Evolutionary conservation across 345 rosid genomes (phyloP).

Genomic region (Brassica carinata): DNA sequence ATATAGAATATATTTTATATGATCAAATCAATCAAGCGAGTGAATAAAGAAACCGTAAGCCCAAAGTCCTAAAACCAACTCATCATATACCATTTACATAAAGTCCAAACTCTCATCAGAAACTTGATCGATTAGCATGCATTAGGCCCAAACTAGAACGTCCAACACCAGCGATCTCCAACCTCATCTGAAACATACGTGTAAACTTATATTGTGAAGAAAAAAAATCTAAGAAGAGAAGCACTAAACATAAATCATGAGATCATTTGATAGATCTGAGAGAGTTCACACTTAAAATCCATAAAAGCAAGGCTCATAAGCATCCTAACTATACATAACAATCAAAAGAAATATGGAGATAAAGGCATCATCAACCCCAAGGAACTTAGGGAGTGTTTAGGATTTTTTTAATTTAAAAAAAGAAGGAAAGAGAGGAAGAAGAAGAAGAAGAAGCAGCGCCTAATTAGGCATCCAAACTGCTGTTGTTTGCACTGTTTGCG

Average conservation of each 20-base stretch:
- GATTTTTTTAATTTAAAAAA: no score
- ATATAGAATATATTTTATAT: background rate
- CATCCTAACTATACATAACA: background rate
- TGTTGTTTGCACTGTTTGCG: no score
- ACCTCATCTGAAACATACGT: background rate
- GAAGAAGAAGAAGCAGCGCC: no score
- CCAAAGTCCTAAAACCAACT: background rate
- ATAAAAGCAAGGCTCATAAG: background rate
- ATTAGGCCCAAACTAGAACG: background rate
- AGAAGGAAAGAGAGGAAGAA: no score
- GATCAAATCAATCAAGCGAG: background rate
- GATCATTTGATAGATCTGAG: background rate
- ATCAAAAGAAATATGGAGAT: constrained; percentile 1
- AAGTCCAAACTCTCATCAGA: background rate
- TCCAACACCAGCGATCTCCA: background rate
- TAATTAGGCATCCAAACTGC: no score
- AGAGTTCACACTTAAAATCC: background rate
- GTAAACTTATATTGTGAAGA: background rate
- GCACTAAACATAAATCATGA: background rate
- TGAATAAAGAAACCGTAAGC: background rate
- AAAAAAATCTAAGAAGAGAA: background rate
- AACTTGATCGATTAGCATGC: background rate
- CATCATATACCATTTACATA: background rate
- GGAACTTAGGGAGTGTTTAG: no score
- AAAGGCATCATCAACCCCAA: no score